phyloP scores from a whole-genome alignment of 257 asterid species.

The Solanum chilense region DNA sequence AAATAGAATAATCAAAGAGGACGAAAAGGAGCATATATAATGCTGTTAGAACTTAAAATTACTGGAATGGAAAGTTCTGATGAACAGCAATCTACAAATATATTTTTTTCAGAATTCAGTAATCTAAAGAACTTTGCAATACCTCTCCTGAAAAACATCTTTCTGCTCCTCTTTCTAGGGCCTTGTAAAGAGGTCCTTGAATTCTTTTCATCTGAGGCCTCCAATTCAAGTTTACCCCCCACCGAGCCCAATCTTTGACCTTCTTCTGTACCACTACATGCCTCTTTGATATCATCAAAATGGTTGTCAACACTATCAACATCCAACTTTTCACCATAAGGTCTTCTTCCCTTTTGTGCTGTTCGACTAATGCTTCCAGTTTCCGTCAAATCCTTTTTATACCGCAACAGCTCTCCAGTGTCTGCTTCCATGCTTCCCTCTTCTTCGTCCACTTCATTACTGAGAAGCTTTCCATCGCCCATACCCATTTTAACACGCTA shows the following conservation, averaged over 20 bases:
- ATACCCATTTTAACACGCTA: slow-evolving; percentile 25
- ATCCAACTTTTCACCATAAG: slow-evolving; percentile 29
- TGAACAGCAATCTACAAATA: not conserved
- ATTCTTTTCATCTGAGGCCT: slow-evolving; percentile 22
- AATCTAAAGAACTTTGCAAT: not conserved
- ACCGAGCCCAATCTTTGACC: slow-evolving; percentile 35
- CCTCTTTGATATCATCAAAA: slow-evolving; percentile 66
- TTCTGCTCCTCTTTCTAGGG: slow-evolving; percentile 62
- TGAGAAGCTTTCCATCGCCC: slow-evolving; percentile 26
- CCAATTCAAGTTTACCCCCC: slow-evolving; percentile 28
- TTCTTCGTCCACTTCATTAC: slow-evolving; percentile 62
- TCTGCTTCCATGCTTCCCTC: slow-evolving; percentile 77
- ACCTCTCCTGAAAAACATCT: slow-evolving; percentile 61
- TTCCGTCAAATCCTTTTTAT: slow-evolving; percentile 26
- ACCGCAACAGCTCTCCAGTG: slow-evolving; percentile 45
- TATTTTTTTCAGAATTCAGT: not conserved
- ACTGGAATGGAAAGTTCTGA: not conserved
- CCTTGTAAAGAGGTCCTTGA: slow-evolving; percentile 30
- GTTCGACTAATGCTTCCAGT: slow-evolving; percentile 16
- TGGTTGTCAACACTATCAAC: slow-evolving; percentile 31
- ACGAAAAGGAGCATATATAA: not conserved
- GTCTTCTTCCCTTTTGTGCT: slow-evolving; percentile 27
- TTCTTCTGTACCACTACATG: slow-evolving; percentile 71
- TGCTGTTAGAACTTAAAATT: not conserved
- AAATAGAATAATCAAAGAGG: not conserved